Evolutionary conservation across 176 grass and related monocot species (phyloP).

Genomic region (Ampelocalamus luodianensis): DNA sequence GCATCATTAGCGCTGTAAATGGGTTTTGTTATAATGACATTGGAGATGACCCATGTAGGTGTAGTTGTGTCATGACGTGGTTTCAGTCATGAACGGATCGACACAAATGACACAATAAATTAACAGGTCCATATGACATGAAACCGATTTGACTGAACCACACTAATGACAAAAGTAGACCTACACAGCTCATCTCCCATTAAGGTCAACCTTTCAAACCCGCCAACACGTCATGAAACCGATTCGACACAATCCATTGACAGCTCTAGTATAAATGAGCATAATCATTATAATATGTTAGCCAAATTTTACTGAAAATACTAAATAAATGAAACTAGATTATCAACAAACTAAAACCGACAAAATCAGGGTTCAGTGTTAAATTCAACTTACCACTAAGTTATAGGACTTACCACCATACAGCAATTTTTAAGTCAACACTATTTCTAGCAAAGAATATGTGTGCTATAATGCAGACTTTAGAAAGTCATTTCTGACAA

Average conservation of each 20-base stretch:
- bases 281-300: not conserved
- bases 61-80: not conserved
- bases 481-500: not conserved
- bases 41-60: not conserved
- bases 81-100: not conserved
- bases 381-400: not conserved
- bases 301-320: not conserved
- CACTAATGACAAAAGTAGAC: not conserved
- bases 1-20: not conserved
- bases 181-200: not conserved
- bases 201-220: not conserved
- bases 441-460: not conserved
- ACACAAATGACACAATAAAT: constrained; percentile 7
- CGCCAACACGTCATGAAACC: not conserved
- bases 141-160: not conserved
- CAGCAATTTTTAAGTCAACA: not conserved
- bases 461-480: not conserved
- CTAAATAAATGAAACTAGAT: not conserved
- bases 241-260: not conserved
- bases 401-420: not conserved
- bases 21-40: not conserved
- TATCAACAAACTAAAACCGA: not conserved
- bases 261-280: not conserved
- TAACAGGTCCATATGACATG: not conserved
- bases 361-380: not conserved